Evolutionary conservation across 208 protist genomes (phyloP).

Genomic region (Leishmania guyanensis): DNA sequence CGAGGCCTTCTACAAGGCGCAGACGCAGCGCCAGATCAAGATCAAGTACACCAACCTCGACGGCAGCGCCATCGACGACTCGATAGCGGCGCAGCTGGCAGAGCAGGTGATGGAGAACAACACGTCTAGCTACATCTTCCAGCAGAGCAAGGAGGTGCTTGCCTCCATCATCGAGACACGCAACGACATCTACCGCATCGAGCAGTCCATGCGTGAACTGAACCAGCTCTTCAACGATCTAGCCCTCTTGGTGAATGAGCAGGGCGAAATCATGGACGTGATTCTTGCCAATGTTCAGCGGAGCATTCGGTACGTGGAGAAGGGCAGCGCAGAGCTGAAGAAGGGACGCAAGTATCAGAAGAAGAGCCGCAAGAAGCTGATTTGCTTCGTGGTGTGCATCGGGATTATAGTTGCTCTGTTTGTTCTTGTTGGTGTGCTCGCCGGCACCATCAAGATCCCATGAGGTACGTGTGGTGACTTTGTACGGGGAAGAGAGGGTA

Average conservation of each 20-base stretch:
- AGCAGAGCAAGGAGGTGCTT: slow-evolving; percentile 88
- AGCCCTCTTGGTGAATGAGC: slow-evolving; percentile 88
- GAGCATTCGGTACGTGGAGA: slow-evolving; percentile 64
- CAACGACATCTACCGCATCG: slow-evolving; percentile 91
- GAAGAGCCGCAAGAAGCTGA: slow-evolving; percentile 75
- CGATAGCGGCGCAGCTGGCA: slow-evolving; percentile 67
- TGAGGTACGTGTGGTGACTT: not conserved
- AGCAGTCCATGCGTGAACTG: slow-evolving; percentile 85
- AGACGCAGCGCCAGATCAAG: slow-evolving; percentile 91
- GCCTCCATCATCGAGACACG: slow-evolving; percentile 85
- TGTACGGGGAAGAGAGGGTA: too few relatives aligned
- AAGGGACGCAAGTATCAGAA: slow-evolving; percentile 83
- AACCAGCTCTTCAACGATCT: slow-evolving; percentile 92
- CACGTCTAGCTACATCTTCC: slow-evolving; percentile 82
- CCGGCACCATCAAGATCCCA: slow-evolving; percentile 16
- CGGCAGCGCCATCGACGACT: slow-evolving; percentile 75
- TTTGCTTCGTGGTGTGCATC: slow-evolving; percentile 55
- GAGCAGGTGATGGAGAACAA: slow-evolving; percentile 83
- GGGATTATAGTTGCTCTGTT: slow-evolving; percentile 55
- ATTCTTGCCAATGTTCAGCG: slow-evolving; percentile 78
- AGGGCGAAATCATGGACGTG: slow-evolving; percentile 86
- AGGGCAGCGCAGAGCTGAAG: slow-evolving; percentile 64
- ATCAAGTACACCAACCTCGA: slow-evolving; percentile 88
- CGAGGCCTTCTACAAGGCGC: slow-evolving; percentile 70
- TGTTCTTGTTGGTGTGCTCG: slow-evolving; percentile 48